Evolutionary conservation across 2,329 filamentous ascomycete genomes (phyloP).

Genomic region (Triangularia setosa): DNA sequence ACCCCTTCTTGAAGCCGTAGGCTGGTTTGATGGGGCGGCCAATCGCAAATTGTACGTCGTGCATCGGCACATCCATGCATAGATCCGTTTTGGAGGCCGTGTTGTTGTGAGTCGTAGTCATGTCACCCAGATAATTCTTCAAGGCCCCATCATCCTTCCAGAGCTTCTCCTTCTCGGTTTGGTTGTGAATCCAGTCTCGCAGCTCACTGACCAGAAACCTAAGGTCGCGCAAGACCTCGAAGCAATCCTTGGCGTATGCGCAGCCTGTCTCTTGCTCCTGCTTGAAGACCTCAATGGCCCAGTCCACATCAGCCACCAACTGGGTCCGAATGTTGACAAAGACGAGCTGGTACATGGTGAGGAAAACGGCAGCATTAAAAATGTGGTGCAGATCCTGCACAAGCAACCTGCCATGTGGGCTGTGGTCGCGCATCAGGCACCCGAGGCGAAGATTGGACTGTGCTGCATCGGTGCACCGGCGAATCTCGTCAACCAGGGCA

Average conservation of each 20-base stretch:
- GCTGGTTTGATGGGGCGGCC: neutral
- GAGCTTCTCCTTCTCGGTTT: slow-evolving; percentile 9
- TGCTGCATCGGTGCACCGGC: slow-evolving; percentile 41
- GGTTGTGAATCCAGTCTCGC: slow-evolving; percentile 18
- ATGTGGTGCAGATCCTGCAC: slow-evolving; percentile 45
- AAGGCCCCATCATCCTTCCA: neutral
- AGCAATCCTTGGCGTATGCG: slow-evolving; percentile 38
- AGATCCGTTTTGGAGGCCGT: neutral
- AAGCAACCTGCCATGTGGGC: slow-evolving; percentile 37
- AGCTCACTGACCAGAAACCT: slow-evolving; percentile 35
- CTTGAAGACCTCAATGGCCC: slow-evolving; percentile 41
- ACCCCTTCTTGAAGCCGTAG: neutral
- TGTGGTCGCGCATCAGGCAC: slow-evolving; percentile 36
- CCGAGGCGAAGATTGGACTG: slow-evolving; percentile 44
- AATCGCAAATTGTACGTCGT: neutral
- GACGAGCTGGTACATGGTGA: slow-evolving; percentile 44
- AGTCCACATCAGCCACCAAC: slow-evolving; percentile 35
- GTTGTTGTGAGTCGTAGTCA: neutral
- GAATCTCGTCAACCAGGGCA: slow-evolving; percentile 32
- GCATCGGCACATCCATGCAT: neutral
- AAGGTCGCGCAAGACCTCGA: slow-evolving; percentile 38
- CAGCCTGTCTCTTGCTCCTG: slow-evolving; percentile 37
- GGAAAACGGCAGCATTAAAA: slow-evolving; percentile 47
- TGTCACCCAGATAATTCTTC: neutral
- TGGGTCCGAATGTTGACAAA: slow-evolving; percentile 31